Base-by-base conservation (phyloP, 495 filamentous ascomycete species). In the Amorphotheca resinae region DNA sequence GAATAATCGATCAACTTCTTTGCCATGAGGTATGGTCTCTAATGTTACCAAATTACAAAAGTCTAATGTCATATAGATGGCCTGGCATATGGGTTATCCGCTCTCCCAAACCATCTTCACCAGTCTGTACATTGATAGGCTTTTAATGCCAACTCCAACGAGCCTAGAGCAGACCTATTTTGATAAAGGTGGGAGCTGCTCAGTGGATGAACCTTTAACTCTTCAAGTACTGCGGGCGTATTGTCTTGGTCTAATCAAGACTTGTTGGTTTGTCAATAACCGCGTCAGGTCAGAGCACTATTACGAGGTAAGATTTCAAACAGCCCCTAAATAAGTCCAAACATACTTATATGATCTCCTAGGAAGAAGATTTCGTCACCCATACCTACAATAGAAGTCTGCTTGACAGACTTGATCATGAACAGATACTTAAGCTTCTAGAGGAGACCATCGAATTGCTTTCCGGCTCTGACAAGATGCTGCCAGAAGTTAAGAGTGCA, bases 311-410 rank as follows among this genome's bases (percentile, higher is more conserved):
- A 44, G 60, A 12, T 22, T 34, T 12, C 3, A n/a, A n/a, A n/a
- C n/a, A n/a, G n/a, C n/a, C n/a, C n/a, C n/a, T n/a, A n/a, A n/a
- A n/a, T n/a, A n/a, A n/a, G n/a, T n/a, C n/a, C n/a, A n/a, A n/a
- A n/a, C n/a, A 16, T 16, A 12, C 44, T 48, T 12, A 47, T 18
- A 14, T 23, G 8, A 23, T 20, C 30, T 16, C 41, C 33, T 43
- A 93, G 83, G 91, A 98, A 64, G 91, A 98, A 62, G 91, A 98
- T 53, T 95, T 96, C 51, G 82, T 87, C 17, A 84, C 83, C 3
- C 86, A 93, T 57, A 76, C 88, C 0, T 96, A 89, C 58, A 80
- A 86, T 48, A 74, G 88, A 21, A 72, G 69, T 32, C 69, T 99
- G 0, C 63, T 96, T 21, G 72, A 78, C 26, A 59, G 69, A 4